A percentile compares a stretch with the other conserved stretches of the same genome.
phyloP scores from a whole-genome alignment of 106 monocot genomes.

The Acanthochlamys bracteata region DNA sequence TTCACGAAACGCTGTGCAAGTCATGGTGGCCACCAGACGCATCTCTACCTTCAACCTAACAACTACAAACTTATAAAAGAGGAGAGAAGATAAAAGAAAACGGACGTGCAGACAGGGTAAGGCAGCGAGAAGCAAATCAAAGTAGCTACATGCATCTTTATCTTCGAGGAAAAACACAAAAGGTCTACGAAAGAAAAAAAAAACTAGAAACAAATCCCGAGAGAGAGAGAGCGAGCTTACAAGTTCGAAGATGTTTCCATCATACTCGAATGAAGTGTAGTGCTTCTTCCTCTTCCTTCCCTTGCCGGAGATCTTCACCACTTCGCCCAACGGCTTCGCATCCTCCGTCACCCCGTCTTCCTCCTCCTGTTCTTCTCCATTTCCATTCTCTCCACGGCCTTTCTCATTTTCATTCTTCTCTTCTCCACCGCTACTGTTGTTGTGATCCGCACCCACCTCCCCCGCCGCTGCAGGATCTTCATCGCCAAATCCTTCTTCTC shows the following conservation, averaged over 20 bases:
- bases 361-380: constrained; percentile 28
- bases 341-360: constrained; percentile 30
- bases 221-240: constrained; percentile 21
- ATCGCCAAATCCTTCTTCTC: constrained; percentile 2
- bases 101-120: no score
- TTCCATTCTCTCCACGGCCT: constrained; percentile 2
- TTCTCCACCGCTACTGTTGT: constrained; percentile 2
- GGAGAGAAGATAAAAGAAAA: no score
- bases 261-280: constrained; percentile 70
- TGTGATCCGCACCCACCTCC: no score
- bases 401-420: constrained; percentile 5
- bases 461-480: neutral
- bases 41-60: no score
- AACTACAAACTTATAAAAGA: no score
- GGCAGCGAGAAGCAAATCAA: no score
- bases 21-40: no score
- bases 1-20: no score
- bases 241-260: constrained; percentile 65
- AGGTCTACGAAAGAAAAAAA: neutral
- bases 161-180: no score
- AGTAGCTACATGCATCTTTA: no score
- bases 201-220: constrained; percentile 1
- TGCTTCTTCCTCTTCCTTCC: constrained; percentile 72
- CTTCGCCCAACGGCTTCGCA: constrained; percentile 54
- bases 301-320: constrained; percentile 56